A percentile compares a stretch with the other conserved stretches of the same genome.
Evolutionary conservation across 176 grass and related monocot genomes (phyloP).

Genomic region (Cenchrus fungigraminus): DNA sequence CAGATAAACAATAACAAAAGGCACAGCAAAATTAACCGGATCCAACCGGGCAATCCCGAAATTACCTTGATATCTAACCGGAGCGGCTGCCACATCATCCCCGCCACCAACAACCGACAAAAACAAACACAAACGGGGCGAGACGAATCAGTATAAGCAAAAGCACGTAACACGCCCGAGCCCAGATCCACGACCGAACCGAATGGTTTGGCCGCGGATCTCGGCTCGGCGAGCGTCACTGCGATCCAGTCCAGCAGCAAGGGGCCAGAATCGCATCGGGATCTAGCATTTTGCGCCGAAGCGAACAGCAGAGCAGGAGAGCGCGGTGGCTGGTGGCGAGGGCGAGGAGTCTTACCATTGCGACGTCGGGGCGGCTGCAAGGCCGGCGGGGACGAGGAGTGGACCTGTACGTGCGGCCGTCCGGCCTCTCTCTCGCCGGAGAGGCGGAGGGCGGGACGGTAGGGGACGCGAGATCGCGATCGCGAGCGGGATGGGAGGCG

Average conservation of each 20-base stretch:
- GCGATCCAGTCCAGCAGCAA: not conserved
- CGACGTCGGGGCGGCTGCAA: constrained; percentile 1
- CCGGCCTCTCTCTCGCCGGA: not conserved
- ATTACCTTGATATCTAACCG: constrained; percentile 94
- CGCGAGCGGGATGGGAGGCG: constrained; percentile 17
- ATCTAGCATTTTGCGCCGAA: constrained; percentile 44
- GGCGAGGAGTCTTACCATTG: constrained; percentile 39
- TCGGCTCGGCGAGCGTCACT: constrained; percentile 11
- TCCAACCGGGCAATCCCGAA: constrained; percentile 20
- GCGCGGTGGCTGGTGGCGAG: constrained; percentile 5
- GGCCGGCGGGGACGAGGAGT: not conserved
- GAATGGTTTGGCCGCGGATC: constrained; percentile 9
- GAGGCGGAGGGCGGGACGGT: not conserved
- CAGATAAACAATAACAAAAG: constrained; percentile 6
- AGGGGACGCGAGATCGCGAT: constrained; percentile 36
- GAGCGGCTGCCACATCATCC: constrained; percentile 59
- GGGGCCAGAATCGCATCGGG: not conserved
- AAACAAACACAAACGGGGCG: constrained; percentile 43
- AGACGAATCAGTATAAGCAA: constrained; percentile 26
- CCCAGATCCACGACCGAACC: constrained; percentile 47
- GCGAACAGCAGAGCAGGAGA: not conserved
- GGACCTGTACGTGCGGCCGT: not conserved
- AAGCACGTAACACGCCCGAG: not conserved
- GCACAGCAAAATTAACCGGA: constrained; percentile 37
- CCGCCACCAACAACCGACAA: not conserved